Base-by-base conservation (phyloP, 257 asterid species). In the Penstemon barbatus region DNA sequence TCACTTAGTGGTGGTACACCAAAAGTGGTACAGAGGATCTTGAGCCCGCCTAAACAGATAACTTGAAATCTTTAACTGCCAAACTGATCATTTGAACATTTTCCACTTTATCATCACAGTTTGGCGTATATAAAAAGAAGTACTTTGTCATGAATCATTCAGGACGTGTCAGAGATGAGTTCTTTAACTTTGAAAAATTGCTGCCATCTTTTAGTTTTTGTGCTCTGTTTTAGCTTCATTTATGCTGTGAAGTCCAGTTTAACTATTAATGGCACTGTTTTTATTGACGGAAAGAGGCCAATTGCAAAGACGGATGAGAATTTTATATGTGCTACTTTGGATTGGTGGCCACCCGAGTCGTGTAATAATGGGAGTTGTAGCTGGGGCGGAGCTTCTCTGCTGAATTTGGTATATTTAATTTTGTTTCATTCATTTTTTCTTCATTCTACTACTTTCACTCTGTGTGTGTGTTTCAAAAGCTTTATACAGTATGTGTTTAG, bases 311-410 rank as follows among this genome's bases (percentile, higher is more conserved):
- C 82, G 54, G 93, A 87, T 57, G 82, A 56, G 33, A 76, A 85
- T 78, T 89, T 85, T 71, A 78, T 91, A 33, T 91, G 98, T 71
- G 96, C 95, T 13, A 91, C 98, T 5, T 53, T 87, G 83, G 98
- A 91, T 63, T 91, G 98, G 96, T 91, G 96, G 96, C 98, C 98
- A 8, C 86, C 95, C 43, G 89, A 85, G 69, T 83, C 84, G 63
- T 91, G 98, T 71, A 91, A 91, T 65, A 85, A 87, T 73, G 96
- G 94, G n/a, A 79, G 85, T 56, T 91, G 98, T 68, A 71, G 84
- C 74, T 91, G 98, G 98, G 96, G 76, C 59, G 84, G 80, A 53
- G 82, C 96, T 85, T 87, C 95, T 63, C 55, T 91, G 42, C 86
- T 91, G 66, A 87, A 87, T 79, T 76, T 91, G 94, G 98, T 91